A percentile compares a stretch with the other conserved stretches of the same genome.
These are phyloP conservation scores for Pleurotus djamor DNA, from an alignment of 768 basidiomycete species.

Conservation along the genomic window DNA sequence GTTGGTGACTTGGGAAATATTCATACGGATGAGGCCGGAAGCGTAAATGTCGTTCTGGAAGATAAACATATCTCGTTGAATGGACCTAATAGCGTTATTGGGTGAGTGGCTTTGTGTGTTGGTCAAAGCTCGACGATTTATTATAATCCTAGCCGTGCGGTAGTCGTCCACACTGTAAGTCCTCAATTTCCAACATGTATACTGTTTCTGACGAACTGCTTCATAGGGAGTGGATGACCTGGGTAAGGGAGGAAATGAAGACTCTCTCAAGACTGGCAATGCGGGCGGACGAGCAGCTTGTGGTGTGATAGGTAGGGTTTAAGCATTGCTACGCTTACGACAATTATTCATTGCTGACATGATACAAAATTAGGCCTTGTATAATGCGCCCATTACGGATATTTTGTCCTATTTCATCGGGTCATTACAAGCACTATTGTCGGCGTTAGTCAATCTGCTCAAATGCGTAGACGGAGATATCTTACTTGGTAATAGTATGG, in stretches of 20 bases:
- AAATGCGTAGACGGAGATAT: background rate
- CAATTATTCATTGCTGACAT: background rate
- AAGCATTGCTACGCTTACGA: background rate
- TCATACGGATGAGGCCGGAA: slow-evolving; percentile 54
- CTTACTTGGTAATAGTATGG: slow-evolving; percentile 54
- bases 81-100: slow-evolving; percentile 66
- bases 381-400: slow-evolving; percentile 4
- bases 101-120: slow-evolving; percentile 38
- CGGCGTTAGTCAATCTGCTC: background rate
- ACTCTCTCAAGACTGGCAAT: slow-evolving; percentile 78
- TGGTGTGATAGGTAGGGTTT: slow-evolving; percentile 65
- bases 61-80: slow-evolving; percentile 70
- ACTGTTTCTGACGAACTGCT: slow-evolving; percentile 2
- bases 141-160: slow-evolving; percentile 47
- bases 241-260: slow-evolving; percentile 64
- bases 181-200: slow-evolving; percentile 5
- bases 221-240: slow-evolving; percentile 73
- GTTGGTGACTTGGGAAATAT: slow-evolving; percentile 82
- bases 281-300: slow-evolving; percentile 78
- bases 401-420: background rate
- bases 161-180: slow-evolving; percentile 71
- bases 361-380: slow-evolving; percentile 1
- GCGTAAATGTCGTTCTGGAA: slow-evolving; percentile 53
- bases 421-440: background rate
- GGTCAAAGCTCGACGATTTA: slow-evolving; percentile 4